A percentile compares a stretch with the other conserved stretches of the same genome.
Conservation (phyloP, 495 filamentous ascomycete genomes). For the Pyrenula massariospora region DNA sequence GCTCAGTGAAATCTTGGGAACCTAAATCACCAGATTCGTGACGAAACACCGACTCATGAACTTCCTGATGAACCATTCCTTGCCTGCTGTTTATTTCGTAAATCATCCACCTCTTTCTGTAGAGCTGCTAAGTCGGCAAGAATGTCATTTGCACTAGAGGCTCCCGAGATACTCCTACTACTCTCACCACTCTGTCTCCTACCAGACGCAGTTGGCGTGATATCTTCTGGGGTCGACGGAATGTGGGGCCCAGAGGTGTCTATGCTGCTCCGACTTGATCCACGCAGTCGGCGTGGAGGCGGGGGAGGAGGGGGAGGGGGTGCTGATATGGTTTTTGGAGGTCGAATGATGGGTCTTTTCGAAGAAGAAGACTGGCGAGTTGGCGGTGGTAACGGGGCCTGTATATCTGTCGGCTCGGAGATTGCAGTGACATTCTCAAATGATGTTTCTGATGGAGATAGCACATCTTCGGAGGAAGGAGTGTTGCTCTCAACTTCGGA, state of each 20-base stretch:
- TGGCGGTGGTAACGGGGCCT: slow-evolving; percentile 34
- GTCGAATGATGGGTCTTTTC: slow-evolving; percentile 3
- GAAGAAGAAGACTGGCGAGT: slow-evolving; percentile 19
- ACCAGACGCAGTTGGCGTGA: slow-evolving; percentile 3
- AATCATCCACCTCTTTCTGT: slow-evolving; percentile 61
- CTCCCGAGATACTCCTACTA: slow-evolving; percentile 5
- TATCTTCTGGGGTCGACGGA: slow-evolving; percentile 8
- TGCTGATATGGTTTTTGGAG: slow-evolving; percentile 6
- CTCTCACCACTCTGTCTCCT: slow-evolving; percentile 2
- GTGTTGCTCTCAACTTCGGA: not conserved
- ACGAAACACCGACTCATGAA: too few species aligned
- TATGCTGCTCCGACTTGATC: slow-evolving; percentile 38
- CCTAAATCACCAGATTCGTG: too few species aligned
- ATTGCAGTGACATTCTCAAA: slow-evolving; percentile 8
- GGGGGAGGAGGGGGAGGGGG: slow-evolving; percentile 42
- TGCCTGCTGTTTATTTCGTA: slow-evolving; percentile 23
- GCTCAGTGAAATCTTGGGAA: too few species aligned
- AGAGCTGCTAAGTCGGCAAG: slow-evolving; percentile 55
- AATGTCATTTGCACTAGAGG: slow-evolving; percentile 40
- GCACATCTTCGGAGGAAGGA: not conserved
- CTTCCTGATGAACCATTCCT: not conserved
- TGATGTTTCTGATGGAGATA: not conserved
- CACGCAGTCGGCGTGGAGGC: slow-evolving; percentile 45
- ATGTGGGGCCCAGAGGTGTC: slow-evolving; percentile 14
- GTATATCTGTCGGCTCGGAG: slow-evolving; percentile 16